A percentile compares a stretch with the other conserved stretches of the same genome.
These are phyloP conservation scores for Stagonosporopsis rhizophila DNA, from an alignment of 2,329 filamentous ascomycete species.

Conservation along the genomic window DNA sequence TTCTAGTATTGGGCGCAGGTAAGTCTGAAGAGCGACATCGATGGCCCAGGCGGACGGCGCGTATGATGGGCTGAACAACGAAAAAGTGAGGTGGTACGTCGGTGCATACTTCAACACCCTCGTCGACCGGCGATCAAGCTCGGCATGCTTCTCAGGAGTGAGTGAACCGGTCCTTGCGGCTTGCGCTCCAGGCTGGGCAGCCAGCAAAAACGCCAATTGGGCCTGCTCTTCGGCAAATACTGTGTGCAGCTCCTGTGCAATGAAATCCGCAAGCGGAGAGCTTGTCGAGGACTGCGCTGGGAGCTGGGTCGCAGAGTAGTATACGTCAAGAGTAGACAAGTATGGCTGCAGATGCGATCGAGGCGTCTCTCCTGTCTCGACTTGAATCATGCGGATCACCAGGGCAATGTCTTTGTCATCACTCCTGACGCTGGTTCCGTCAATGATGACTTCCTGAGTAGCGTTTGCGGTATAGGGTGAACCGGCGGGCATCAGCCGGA, in stretches of 20 bases:
- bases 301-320: slow-evolving; percentile 73
- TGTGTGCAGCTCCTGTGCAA: slow-evolving; percentile 77
- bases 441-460: slow-evolving; percentile 40
- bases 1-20: slow-evolving; percentile 81
- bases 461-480: slow-evolving; percentile 38
- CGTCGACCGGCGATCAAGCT: slow-evolving; percentile 74
- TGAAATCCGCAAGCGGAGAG: slow-evolving; percentile 76
- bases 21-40: slow-evolving; percentile 77
- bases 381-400: slow-evolving; percentile 73
- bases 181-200: slow-evolving; percentile 53
- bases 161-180: slow-evolving; percentile 60
- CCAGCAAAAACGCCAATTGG: slow-evolving; percentile 65
- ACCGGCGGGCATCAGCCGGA: slow-evolving; percentile 70
- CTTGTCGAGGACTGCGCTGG: slow-evolving; percentile 72
- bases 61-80: slow-evolving; percentile 82
- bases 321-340: slow-evolving; percentile 75
- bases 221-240: slow-evolving; percentile 89
- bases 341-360: slow-evolving; percentile 72
- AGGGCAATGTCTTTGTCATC: slow-evolving; percentile 65
- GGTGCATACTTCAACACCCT: slow-evolving; percentile 89
- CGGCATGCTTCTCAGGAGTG: slow-evolving; percentile 51
- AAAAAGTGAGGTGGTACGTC: slow-evolving; percentile 95
- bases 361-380: slow-evolving; percentile 59
- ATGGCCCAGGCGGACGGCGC: slow-evolving; percentile 90
- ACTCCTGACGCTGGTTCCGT: slow-evolving; percentile 39